A percentile compares a stretch with the other conserved stretches of the same genome.
phyloP scores from a whole-genome alignment of 352 stramenopile genomes.

The Phytophthora meadii region DNA sequence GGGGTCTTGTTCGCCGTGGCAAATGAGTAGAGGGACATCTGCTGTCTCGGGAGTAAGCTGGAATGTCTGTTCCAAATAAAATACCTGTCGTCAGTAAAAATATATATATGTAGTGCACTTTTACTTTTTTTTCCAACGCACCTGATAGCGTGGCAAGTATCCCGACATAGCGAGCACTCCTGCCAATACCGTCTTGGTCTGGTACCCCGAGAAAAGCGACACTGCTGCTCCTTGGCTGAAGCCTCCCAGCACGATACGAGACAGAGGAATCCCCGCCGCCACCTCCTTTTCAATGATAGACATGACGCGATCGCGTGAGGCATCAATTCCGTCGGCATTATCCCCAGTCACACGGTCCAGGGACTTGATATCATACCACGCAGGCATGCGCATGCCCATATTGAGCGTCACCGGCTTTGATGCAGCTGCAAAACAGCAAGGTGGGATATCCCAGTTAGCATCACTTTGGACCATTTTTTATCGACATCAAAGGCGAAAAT shows the following conservation, averaged over 20 bases:
- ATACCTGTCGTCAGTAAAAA: constrained; percentile 1
- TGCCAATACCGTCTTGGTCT: constrained; percentile 63
- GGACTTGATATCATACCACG: constrained; percentile 96
- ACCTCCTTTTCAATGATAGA: constrained; percentile 87
- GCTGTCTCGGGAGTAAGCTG: constrained; percentile 53
- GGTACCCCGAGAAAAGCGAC: constrained; percentile 85
- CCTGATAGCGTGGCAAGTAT: constrained; percentile 67
- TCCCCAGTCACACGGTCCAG: constrained; percentile 89
- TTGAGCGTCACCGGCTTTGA: constrained; percentile 95
- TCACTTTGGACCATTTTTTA: not conserved
- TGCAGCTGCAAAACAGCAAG: constrained; percentile 46
- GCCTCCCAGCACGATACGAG: constrained; percentile 93
- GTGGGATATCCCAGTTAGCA: constrained; percentile 5
- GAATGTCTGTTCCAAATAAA: constrained; percentile 45
- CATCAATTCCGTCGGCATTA: constrained; percentile 90
- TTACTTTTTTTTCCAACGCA: constrained; percentile 11
- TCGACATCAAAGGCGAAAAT: not conserved
- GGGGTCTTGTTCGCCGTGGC: constrained; percentile 72
- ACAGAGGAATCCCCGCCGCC: constrained; percentile 75
- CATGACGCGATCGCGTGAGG: constrained; percentile 71
- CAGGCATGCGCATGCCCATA: constrained; percentile 93
- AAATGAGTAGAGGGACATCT: constrained; percentile 80
- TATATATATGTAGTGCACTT: not conserved
- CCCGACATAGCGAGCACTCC: constrained; percentile 78
- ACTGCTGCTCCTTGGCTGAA: constrained; percentile 95